Conservation (phyloP, 129 eudicot species). For the Centrapalus pauciflorus region DNA sequence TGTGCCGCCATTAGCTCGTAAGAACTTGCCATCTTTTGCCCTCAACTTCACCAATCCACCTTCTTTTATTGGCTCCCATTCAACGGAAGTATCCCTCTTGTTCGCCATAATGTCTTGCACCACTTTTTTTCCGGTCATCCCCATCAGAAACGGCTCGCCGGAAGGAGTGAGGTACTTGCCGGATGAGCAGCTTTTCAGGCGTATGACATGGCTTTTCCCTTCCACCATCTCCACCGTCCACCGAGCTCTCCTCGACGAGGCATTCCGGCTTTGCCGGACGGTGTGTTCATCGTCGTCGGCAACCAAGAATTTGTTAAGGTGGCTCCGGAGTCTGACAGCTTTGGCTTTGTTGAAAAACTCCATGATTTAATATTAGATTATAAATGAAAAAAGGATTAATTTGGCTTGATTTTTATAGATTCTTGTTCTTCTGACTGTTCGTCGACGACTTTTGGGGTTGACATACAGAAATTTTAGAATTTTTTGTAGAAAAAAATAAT, state of each 20-base stretch:
- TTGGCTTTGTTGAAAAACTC: conserved; percentile 68
- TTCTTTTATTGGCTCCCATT: conserved; percentile 84
- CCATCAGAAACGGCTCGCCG: conserved; percentile 46
- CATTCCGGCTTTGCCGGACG: conserved; percentile 59
- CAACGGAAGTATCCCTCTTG: conserved; percentile 33
- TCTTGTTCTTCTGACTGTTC: not conserved
- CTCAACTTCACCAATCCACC: conserved; percentile 48
- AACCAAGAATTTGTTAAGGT: conserved; percentile 57
- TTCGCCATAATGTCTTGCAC: conserved; percentile 31
- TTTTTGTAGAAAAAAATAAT: not conserved
- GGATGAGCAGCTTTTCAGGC: conserved; percentile 58
- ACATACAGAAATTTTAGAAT: conserved; percentile 10
- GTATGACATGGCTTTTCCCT: conserved; percentile 45
- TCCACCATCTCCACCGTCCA: conserved; percentile 65
- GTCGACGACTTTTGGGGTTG: conserved; percentile 26
- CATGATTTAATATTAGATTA: conserved; percentile 23
- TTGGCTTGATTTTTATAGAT: conserved; percentile 17
- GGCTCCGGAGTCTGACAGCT: conserved; percentile 61
- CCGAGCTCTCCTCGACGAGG: conserved; percentile 43
- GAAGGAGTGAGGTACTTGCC: conserved; percentile 70
- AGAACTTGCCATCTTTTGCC: conserved; percentile 47
- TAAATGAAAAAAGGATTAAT: conserved; percentile 7
- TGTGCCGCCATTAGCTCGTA: conserved; percentile 72
- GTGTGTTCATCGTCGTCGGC: conserved; percentile 64
- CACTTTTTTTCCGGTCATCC: conserved; percentile 78